Conservation (phyloP, 441 rosid genomes). For the Euphorbia corollata region DNA sequence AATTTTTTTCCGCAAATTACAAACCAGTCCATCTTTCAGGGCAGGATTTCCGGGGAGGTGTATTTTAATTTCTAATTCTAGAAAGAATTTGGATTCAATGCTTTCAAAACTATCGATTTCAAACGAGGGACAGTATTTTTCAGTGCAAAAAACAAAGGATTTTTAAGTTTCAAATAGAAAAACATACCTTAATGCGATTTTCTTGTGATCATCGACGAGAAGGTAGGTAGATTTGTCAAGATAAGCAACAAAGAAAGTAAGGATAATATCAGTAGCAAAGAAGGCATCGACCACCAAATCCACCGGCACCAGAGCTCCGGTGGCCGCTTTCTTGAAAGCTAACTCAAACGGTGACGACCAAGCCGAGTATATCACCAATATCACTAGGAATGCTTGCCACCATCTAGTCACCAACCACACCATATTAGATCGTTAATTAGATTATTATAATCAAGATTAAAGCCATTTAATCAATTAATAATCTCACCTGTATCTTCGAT, state of each 20-base stretch:
- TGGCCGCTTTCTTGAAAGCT: constrained; percentile 52
- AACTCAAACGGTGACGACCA: constrained; percentile 85
- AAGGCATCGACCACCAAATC: constrained; percentile 73
- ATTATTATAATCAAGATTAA: no score
- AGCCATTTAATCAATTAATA: not conserved
- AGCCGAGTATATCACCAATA: constrained; percentile 66
- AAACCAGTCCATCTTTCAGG: no score
- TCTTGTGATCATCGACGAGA: constrained; percentile 63
- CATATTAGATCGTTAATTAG: no score
- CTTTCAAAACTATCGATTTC: no score
- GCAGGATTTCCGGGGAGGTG: no score
- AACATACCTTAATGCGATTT: constrained; percentile 52
- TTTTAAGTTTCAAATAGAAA: no score
- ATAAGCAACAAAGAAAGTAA: constrained; percentile 83
- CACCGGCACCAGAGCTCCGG: constrained; percentile 39
- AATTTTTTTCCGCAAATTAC: no score
- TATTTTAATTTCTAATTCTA: no score
- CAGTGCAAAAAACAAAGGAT: no score
- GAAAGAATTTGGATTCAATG: no score
- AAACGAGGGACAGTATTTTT: no score
- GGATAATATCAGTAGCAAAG: constrained; percentile 68
- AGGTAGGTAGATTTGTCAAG: constrained; percentile 71
- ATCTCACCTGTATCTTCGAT: constrained; percentile 68
- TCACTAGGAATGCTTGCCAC: constrained; percentile 76
- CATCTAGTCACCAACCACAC: no score